phyloP scores from a whole-genome alignment of 371 early-diverging fungal genomes.

The Fennellomyces sp. region DNA sequence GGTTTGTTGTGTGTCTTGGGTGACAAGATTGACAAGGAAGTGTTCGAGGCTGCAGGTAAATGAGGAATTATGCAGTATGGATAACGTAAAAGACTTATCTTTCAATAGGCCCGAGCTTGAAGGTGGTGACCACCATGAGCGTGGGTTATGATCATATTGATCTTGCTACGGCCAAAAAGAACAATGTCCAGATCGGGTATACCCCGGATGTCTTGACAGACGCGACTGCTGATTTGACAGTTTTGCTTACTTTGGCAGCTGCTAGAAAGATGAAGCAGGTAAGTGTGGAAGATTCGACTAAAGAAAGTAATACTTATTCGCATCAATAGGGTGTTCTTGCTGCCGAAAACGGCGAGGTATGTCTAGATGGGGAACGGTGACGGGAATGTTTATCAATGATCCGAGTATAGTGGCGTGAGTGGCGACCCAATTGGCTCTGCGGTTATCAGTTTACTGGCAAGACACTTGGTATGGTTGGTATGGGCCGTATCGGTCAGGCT shows the following conservation, averaged over 20 bases:
- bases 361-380: background rate
- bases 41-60: slow-evolving; percentile 62
- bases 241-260: slow-evolving; percentile 75
- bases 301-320: background rate
- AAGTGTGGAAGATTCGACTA: background rate
- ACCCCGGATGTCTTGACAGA: slow-evolving; percentile 92
- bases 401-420: slow-evolving; percentile 51
- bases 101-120: slow-evolving; percentile 46
- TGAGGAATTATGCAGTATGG: background rate
- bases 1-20: slow-evolving; percentile 71
- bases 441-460: slow-evolving; percentile 78
- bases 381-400: background rate
- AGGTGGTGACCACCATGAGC: slow-evolving; percentile 69
- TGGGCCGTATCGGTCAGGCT: slow-evolving; percentile 89
- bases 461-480: slow-evolving; percentile 84
- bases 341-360: slow-evolving; percentile 55
- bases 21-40: slow-evolving; percentile 70
- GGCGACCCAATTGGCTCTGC: slow-evolving; percentile 75
- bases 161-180: slow-evolving; percentile 42
- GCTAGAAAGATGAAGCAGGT: slow-evolving; percentile 70
- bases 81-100: background rate
- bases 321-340: slow-evolving; percentile 44
- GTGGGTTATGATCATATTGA: slow-evolving; percentile 87
- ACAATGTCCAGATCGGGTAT: slow-evolving; percentile 69
- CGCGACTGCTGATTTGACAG: slow-evolving; percentile 85